Evolutionary conservation across 306 rosid genomes (phyloP), one percentile per base, ranked within the genome.

Genomic region (Alnus glutinosa): DNA sequence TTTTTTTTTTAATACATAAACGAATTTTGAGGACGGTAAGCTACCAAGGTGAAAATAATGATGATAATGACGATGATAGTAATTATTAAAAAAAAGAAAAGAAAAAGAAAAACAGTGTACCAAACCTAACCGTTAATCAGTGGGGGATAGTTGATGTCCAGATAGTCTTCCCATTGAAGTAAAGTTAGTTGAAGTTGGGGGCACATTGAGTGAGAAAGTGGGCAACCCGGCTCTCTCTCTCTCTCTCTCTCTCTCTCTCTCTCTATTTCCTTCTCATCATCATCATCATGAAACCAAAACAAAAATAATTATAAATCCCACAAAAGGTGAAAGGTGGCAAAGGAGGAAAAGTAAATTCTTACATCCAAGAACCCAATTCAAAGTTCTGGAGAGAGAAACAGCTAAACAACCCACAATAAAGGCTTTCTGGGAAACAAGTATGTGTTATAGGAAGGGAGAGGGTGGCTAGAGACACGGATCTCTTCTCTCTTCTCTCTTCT

Each of bases 111-210:
- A 46, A 34, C 19, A 54, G 51, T 47, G 70, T 47, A 85, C 86
- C 88, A 85, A 86, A 88, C 84, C 77, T 46, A 79, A 87, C 85
- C 83, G 79, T 88, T 85, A 69, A 81, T 70, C 76, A 85, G 79
- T 75, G 84, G 77, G 87, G 84, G 75, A 80, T 77, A 69, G 86
- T 69, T 85, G 91, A 81, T 82, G 87, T 76, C 80, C 84, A 77
- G 85, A 72, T 84, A 92, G 90, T 88, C 97, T 92, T 94, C 91
- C 90, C 92, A 89, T 92, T 87, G 63, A 94, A 94, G 98, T 90
- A 91, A 92, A 92, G 98, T 84, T 92, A 4, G 94, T 88, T 92
- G 97, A 90, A 85, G 89, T 75, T 87, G 88, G 90, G 88, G 90
- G 71, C 84, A 85, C 85, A 90, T 86, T 90, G 98, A 92, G 97